Conservation (phyloP, 108 stramenopile species). For the Epithemia pelagica region DNA sequence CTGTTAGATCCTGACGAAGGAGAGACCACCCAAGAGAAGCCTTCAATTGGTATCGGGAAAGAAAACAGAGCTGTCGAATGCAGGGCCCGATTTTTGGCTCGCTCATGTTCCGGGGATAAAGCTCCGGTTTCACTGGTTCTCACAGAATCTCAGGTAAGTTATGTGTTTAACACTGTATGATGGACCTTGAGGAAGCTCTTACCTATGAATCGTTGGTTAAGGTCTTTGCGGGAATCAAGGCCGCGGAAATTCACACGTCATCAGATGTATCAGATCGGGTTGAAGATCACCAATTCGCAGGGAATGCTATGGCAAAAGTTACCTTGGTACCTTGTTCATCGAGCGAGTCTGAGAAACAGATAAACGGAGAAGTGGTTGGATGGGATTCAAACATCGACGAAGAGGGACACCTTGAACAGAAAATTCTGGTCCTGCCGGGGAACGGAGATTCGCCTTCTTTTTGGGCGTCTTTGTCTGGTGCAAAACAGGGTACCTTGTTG, state of each 20-base stretch:
- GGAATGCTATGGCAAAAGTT: constrained; percentile 17
- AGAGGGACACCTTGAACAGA: constrained; percentile 16
- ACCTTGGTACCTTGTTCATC: constrained; percentile 29
- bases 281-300: constrained; percentile 33
- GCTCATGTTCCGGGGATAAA: constrained; percentile 28
- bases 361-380: constrained; percentile 29
- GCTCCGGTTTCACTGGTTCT: constrained; percentile 39
- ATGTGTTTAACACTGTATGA: too few species aligned
- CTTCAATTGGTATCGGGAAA: constrained; percentile 6
- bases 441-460: constrained; percentile 16
- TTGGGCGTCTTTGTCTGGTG: constrained; percentile 56
- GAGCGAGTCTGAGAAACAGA: constrained; percentile 15
- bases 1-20: constrained; percentile 29
- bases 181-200: too few species aligned
- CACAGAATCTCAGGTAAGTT: constrained; percentile 81
- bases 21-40: constrained; percentile 15
- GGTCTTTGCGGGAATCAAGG: constrained; percentile 68
- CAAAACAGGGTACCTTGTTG: constrained; percentile 15
- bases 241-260: constrained; percentile 39
- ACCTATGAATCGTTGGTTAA: too few species aligned
- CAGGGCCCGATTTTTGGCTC: constrained; percentile 63
- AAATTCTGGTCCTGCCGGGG: constrained; percentile 33
- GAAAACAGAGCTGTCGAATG: constrained; percentile 40
- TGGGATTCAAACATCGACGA: constrained; percentile 27
- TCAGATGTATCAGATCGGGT: background rate